These are phyloP conservation scores for Suhomyces sp. DNA, from an alignment of 805 yeast genomes.

Conservation along the genomic window DNA sequence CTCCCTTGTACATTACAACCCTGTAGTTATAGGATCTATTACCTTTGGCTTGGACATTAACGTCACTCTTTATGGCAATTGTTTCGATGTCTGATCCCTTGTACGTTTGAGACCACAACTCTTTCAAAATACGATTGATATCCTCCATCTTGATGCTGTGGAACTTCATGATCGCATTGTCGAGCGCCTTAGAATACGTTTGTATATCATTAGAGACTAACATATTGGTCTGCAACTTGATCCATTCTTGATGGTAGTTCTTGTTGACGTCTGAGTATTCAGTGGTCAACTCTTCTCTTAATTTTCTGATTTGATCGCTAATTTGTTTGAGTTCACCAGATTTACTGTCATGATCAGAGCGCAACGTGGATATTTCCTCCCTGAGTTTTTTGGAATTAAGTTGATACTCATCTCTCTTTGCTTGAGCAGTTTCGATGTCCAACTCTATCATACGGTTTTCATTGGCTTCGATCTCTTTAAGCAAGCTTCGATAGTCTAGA, in stretches of 20 bases:
- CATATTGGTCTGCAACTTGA: conserved; percentile 70
- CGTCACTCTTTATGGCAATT: conserved; percentile 81
- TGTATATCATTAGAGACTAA: conserved; percentile 78
- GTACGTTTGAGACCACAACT: conserved; percentile 90
- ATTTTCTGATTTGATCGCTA: conserved; percentile 59
- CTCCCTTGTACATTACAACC: conserved; percentile 92
- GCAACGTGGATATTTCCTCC: conserved; percentile 49
- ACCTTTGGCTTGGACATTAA: conserved; percentile 46
- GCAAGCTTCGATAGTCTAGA: conserved; percentile 51
- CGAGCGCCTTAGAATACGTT: conserved; percentile 81
- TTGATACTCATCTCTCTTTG: conserved; percentile 59
- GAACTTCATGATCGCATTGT: conserved; percentile 88
- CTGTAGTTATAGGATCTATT: conserved; percentile 83
- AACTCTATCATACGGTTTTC: conserved; percentile 42
- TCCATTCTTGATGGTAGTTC: conserved; percentile 65
- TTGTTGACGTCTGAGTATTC: conserved; percentile 71
- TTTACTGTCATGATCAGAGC: conserved; percentile 67
- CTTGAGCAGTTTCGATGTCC: conserved; percentile 57
- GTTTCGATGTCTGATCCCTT: conserved; percentile 95
- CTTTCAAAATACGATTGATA: conserved; percentile 82
- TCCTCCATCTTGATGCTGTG: conserved; percentile 91
- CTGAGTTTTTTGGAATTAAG: conserved; percentile 51
- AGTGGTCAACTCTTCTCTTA: conserved; percentile 57
- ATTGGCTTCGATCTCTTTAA: conserved; percentile 34
- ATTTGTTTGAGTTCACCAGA: conserved; percentile 85